Evolutionary conservation across 768 basidiomycete species (phyloP).

Genomic region (Tulasnella calospora): DNA sequence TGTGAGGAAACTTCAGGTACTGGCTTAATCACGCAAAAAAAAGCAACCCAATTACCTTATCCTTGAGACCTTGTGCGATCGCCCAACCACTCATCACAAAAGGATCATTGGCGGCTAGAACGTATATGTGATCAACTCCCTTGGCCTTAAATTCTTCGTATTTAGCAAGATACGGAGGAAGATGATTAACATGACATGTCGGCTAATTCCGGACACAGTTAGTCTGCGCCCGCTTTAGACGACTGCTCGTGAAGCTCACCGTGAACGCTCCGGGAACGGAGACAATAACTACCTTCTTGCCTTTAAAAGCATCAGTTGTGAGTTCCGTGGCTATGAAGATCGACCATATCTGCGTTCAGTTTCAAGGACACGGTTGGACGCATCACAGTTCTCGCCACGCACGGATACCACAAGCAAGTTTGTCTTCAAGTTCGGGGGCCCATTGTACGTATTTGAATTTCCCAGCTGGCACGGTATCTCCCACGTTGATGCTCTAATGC

Average conservation of each 20-base stretch:
- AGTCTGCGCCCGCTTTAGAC: neutral
- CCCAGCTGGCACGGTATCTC: slow-evolving; percentile 48
- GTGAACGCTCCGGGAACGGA: slow-evolving; percentile 80
- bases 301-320: slow-evolving; percentile 62
- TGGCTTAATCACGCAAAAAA: neutral
- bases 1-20: neutral
- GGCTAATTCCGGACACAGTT: slow-evolving; percentile 33
- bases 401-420: slow-evolving; percentile 64
- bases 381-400: slow-evolving; percentile 34
- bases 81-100: slow-evolving; percentile 35
- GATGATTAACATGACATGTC: slow-evolving; percentile 49
- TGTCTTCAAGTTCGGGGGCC: slow-evolving; percentile 56
- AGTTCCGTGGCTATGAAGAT: slow-evolving; percentile 46
- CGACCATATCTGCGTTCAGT: neutral
- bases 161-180: slow-evolving; percentile 36
- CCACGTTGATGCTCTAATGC: slow-evolving; percentile 42
- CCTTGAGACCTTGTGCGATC: slow-evolving; percentile 30
- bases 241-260: slow-evolving; percentile 39
- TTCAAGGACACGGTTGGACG: neutral
- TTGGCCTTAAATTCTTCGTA: slow-evolving; percentile 40
- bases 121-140: slow-evolving; percentile 33
- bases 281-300: slow-evolving; percentile 67
- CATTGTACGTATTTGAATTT: slow-evolving; percentile 56
- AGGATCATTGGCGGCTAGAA: slow-evolving; percentile 30
- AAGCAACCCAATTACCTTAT: slow-evolving; percentile 28